Base-by-base conservation (phyloP, 768 basidiomycete genomes). In the Xanthoconium stramineum region DNA sequence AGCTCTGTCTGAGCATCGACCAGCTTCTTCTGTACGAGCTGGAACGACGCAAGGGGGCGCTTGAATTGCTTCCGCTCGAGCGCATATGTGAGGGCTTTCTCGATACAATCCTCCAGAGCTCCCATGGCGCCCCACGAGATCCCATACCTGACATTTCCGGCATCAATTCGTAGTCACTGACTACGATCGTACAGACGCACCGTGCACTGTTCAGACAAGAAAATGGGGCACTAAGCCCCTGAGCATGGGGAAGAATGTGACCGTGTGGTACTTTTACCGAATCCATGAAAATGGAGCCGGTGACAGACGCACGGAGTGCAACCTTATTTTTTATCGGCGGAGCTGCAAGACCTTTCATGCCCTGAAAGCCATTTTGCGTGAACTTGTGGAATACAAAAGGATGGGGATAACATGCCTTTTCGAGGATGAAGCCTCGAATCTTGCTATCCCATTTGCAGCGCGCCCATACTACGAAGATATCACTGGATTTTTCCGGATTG, bases 61-160 rank as follows among this genome's bases (percentile, higher is more conserved):
- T 83, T 79, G 76, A 98, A 98, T 72, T 98, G 96, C 46, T 86
- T 82, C 15, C 95, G 82, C 67, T 97, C 91, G 35, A 97, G 81
- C 11, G 93, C 89, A 68, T 98, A 98, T 12, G 79, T 79, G 20
- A 90, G 83, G 1, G 94, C 83, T 39, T 83, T 83, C 35, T 79
- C 69, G 40, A 98, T 79, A 66, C 93, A 97, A 63, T 97, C 92
- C 70, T 98, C 95, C 29, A 98, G 81, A 3, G 95, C 89, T 30
- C 96, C 96, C 83, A 98, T 95, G 1, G 90, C 89, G 51, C 95
- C 95, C 91, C 94, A 98, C 1, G 90, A 88, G 60, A 96, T 96
- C 30, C 93, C 92, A 67, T 76, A 91, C 63, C 91, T 85, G 42
- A 37, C 8, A 29, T 24, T 33, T 9, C 29, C 13, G 28, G 32